These are phyloP conservation scores for Mortierella hygrophila DNA, from an alignment of 192 early-diverging fungal genomes.

Conservation along the genomic window DNA sequence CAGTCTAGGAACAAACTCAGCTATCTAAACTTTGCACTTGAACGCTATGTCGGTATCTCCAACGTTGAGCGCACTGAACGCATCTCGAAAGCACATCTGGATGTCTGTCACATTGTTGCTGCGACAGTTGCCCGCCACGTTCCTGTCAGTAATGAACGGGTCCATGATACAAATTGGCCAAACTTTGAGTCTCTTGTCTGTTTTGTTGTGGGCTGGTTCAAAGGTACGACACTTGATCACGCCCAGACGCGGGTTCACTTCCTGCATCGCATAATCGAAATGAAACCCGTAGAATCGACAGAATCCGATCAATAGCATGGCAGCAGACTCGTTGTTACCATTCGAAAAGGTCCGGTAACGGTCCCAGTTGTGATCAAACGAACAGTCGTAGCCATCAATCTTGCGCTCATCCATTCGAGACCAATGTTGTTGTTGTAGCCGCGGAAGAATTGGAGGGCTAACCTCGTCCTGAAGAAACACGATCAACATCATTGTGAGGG, in stretches of 20 bases:
- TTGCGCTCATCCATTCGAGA: background rate
- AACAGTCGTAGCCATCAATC: background rate
- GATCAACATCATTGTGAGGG: conserved; percentile 9
- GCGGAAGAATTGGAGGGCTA: background rate
- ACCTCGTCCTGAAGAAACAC: background rate
- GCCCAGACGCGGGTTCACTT: background rate
- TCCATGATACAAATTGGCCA: background rate
- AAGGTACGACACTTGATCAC: background rate
- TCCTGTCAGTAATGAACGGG: background rate
- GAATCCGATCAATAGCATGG: background rate
- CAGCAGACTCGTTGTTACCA: too few relatives aligned
- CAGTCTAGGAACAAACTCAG: too few relatives aligned
- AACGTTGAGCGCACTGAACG: background rate
- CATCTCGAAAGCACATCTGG: background rate
- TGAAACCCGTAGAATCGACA: background rate
- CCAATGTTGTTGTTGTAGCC: background rate
- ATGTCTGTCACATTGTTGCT: background rate
- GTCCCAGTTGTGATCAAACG: background rate
- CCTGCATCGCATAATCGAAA: background rate
- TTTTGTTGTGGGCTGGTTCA: background rate
- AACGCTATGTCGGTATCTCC: background rate
- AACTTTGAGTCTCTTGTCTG: background rate
- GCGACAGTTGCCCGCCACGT: conserved; percentile 2
- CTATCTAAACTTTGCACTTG: background rate
- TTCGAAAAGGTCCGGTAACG: background rate